Evolutionary conservation across 2,329 filamentous ascomycete genomes (phyloP), one percentile per base, ranked within the genome.

Genomic region (Tolypocladium guangdongense): DNA sequence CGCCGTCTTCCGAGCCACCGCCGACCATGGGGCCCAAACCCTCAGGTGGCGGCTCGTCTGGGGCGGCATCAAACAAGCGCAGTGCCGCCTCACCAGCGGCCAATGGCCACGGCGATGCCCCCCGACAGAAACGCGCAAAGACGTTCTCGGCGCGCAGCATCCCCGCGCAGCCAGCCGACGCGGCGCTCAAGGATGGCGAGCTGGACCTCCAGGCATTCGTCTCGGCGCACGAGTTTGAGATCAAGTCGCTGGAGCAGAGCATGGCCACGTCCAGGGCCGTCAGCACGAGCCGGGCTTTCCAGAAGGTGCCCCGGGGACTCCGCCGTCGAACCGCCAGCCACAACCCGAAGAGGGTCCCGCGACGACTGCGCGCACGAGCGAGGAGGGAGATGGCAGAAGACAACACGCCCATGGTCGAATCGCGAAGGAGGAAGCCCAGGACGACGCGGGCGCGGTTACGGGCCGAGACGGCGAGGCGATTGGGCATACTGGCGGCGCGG

Each of bases 321-420:
- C 78, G 93, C 59, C 78, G 93, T 58, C 80, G 93, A 61, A 96
- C 92, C 0, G 93, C 92, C 22, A 96, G 90, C 67, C 93, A 99
- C 71, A 96, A 99, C 78, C 87, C 88, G 37, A 95, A 92, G 71
- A 82, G 87, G 57, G 86, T 99, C 18, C 93, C 93, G 2, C 86
- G 85, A 64, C 76, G 90, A 57, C 71, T 97, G 63, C 80, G 87
- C 53, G 72, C 72, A 39, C 80, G 87, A 59, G 90, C 90, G 1
- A 80, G 75, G 62, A 73, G 70, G 57, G 81, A 95, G 77, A 95
- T 96, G 84, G 75, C 76, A 18, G 88, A 95, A 53, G 92, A 97
- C 64, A 96, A 96, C 58, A 96, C 92, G 0, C 91, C 93, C 0
- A 87, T 83, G 0, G 84, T 91, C 7, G 86, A 84, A 51, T 76